phyloP scores from a whole-genome alignment of 2,329 filamentous ascomycete species.

The Neonectria punicea region DNA sequence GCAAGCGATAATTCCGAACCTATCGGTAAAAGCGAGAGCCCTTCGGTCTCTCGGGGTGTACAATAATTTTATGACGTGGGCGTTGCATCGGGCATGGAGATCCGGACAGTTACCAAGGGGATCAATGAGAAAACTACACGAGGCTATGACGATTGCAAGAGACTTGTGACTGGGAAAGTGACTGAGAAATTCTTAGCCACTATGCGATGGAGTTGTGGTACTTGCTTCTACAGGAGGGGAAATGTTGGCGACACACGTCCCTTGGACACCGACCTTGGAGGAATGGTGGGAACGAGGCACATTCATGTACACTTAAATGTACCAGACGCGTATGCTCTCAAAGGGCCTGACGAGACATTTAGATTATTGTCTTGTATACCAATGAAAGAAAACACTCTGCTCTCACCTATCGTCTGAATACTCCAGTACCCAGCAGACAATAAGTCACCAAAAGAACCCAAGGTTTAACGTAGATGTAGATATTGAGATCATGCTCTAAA shows the following conservation, averaged over 20 bases:
- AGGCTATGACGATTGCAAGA: not conserved
- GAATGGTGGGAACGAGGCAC: not conserved
- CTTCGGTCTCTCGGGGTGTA: not conserved
- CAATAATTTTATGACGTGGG: too few relatives aligned
- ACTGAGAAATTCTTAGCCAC: not conserved
- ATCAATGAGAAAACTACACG: not conserved
- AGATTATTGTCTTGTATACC: not conserved
- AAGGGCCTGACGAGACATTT: not conserved
- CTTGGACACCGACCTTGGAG: not conserved
- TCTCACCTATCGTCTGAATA: not conserved
- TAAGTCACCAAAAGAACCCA: not conserved
- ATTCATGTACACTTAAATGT: not conserved
- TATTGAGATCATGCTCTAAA: slow-evolving; percentile 34
- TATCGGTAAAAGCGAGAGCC: not conserved
- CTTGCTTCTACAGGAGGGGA: too few relatives aligned
- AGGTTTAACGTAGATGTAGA: slow-evolving; percentile 23
- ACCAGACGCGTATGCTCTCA: not conserved
- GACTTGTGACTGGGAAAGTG: too few relatives aligned
- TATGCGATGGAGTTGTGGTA: not conserved
- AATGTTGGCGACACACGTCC: not conserved
- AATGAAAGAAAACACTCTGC: not conserved
- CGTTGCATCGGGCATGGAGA: not conserved
- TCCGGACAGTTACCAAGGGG: not conserved
- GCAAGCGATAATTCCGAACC: not conserved
- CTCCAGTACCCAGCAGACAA: not conserved